Evolutionary conservation across 176 grass and related monocot species (phyloP), one percentile per base, ranked within the genome.

Genomic region (Cenchrus purpureus): DNA sequence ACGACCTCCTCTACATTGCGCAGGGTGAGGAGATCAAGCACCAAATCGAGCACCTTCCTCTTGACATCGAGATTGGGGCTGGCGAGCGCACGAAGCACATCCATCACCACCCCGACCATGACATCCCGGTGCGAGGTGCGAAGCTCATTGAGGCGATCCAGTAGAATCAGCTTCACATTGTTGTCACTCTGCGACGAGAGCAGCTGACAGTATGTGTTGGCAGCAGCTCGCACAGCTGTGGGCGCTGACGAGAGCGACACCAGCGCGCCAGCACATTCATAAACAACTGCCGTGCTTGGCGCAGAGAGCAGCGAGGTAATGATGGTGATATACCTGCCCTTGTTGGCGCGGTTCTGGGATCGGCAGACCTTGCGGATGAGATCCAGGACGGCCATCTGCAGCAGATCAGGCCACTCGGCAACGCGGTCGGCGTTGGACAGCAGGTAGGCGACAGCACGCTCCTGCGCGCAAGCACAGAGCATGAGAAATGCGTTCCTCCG

Each of bases 291-390:
- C 0, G 88, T 86, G 49, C 73, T 87, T 20, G 86, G 32, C 0
- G 86, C 68, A 7, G 84, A 89, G 56, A 90, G 86, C 19, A 92
- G 88, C 13, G 88, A 88, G 2, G 87, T 86, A 3, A 92, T 92
- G 68, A 95, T 92, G 76, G 73, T 95, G 70, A 95, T 95, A 73
- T 92, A 90, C 71, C 79, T 90, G n/a, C 93, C 93, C 90, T 92
- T 95, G 68, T 93, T 89, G 1, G 91, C 84, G 11, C 91, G 88
- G 73, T 87, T 89, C 12, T 76, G 59, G 12, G 91, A 83, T 9
- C 94, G 88, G 86, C 94, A 95, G 22, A 93, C 88, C 79, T 93
- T 95, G 77, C 77, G 86, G 77, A 93, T 87, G 65, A 95, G 94
- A 80, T 95, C 94, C 12, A 95, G 34, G 1, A 85, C 88, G 0